These are phyloP conservation scores for Pleurotus tuber-regium DNA, from an alignment of 768 basidiomycete species.

Conservation along the genomic window DNA sequence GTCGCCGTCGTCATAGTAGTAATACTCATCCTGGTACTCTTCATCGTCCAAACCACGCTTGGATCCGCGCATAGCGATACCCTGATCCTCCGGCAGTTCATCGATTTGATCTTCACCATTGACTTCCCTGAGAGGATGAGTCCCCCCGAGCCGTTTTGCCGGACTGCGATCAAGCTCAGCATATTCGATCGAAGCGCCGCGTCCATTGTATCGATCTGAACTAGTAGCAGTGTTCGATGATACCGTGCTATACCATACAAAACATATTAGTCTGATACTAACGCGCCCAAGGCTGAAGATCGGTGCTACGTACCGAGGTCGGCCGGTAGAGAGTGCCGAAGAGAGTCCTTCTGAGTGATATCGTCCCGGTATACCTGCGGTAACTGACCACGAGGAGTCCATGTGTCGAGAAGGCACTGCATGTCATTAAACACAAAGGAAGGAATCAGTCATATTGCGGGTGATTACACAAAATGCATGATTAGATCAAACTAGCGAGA, in stretches of 20 bases:
- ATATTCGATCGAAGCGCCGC: constrained; percentile 4
- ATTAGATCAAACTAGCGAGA: constrained; percentile 2
- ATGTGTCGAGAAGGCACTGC: constrained; percentile 1
- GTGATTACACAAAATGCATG: background rate
- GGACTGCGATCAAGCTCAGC: background rate
- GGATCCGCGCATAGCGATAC: constrained; percentile 37
- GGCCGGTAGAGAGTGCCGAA: background rate
- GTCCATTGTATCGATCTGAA: background rate
- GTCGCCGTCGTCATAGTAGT: constrained; percentile 36
- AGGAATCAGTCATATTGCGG: background rate
- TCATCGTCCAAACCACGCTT: constrained; percentile 45
- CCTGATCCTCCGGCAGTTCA: background rate
- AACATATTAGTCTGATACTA: background rate
- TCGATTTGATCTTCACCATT: constrained; percentile 4
- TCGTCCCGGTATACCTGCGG: constrained; percentile 6
- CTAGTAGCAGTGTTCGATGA: constrained; percentile 5
- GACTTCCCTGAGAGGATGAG: constrained; percentile 2
- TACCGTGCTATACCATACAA: background rate
- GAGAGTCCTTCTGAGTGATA: constrained; percentile 8
- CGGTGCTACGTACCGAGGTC: background rate
- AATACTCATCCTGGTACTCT: background rate
- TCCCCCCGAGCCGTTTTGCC: background rate
- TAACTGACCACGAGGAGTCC: constrained; percentile 8
- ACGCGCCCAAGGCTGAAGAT: background rate
- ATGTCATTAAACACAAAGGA: background rate